A percentile compares a stretch with the other conserved stretches of the same genome.
Evolutionary conservation across 139 green algal species (phyloP).

Genomic region (Closterium sp.): DNA sequence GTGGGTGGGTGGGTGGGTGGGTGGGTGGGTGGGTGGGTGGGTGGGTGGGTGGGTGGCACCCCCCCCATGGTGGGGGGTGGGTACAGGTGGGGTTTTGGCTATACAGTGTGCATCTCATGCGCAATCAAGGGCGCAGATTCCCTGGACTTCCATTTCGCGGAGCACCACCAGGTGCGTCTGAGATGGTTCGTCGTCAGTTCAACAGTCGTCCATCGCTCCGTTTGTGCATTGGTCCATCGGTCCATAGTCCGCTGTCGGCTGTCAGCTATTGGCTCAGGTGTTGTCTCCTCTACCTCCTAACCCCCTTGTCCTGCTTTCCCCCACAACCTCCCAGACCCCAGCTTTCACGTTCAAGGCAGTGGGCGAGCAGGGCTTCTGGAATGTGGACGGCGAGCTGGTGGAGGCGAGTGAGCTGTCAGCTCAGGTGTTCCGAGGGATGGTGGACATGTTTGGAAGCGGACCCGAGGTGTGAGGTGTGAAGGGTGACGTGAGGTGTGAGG

Average conservation of each 20-base stretch:
- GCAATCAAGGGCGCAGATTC: background rate
- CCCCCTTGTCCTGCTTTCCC: background rate
- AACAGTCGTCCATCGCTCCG: too few species aligned
- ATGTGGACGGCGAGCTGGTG: constrained; percentile 22
- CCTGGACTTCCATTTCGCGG: background rate
- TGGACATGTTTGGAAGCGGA: constrained; percentile 48
- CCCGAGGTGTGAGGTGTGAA: constrained; percentile 24
- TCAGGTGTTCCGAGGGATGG: constrained; percentile 41
- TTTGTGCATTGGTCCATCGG: too few species aligned
- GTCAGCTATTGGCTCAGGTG: background rate
- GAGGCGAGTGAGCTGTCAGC: too few species aligned
- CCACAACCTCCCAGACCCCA: constrained; percentile 7
- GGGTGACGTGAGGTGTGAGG: too few species aligned
- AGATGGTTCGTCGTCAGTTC: too few species aligned
- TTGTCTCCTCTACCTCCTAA: background rate
- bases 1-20: too few species aligned
- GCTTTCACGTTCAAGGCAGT: constrained; percentile 38
- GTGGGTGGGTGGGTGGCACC: too few species aligned
- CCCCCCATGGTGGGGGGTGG: too few species aligned
- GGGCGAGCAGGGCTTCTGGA: constrained; percentile 25
- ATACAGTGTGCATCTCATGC: too few species aligned
- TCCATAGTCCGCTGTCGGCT: too few species aligned
- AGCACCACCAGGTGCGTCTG: background rate
- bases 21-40: too few species aligned
- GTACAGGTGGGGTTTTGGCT: too few species aligned